A percentile compares a stretch with the other conserved stretches of the same genome.
These are phyloP conservation scores for Penicillium coprophilum DNA, from an alignment of 495 filamentous ascomycete genomes.

Conservation along the genomic window DNA sequence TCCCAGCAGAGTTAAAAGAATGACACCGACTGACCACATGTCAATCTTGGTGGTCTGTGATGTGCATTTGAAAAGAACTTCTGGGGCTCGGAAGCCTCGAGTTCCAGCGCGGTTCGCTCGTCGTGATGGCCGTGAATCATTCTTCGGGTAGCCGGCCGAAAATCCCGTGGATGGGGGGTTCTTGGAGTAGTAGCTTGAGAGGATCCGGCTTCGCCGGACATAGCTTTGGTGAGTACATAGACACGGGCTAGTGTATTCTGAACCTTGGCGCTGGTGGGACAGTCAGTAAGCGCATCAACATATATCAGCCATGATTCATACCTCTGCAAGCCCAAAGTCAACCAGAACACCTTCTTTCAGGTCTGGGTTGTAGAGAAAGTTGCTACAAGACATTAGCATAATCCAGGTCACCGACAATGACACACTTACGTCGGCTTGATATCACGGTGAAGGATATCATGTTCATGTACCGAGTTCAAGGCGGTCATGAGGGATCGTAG, in stretches of 20 bases:
- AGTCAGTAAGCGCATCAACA: constrained; percentile 4
- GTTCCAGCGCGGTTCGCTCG: constrained; percentile 96
- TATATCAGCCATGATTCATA: constrained; percentile 19
- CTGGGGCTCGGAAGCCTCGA: constrained; percentile 90
- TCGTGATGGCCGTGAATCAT: constrained; percentile 80
- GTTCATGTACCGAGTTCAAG: constrained; percentile 75
- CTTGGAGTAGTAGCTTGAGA: constrained; percentile 46
- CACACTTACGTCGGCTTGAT: constrained; percentile 85
- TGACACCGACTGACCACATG: constrained; percentile 94
- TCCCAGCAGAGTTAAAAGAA: constrained; percentile 85
- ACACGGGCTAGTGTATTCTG: constrained; percentile 44
- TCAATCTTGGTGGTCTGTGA: constrained; percentile 95
- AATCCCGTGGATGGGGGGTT: constrained; percentile 39
- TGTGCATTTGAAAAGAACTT: constrained; percentile 97
- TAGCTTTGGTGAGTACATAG: constrained; percentile 41
- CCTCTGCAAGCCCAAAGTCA: constrained; percentile 93
- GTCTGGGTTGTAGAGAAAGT: constrained; percentile 91
- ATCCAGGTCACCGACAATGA: not conserved
- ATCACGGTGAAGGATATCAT: constrained; percentile 87
- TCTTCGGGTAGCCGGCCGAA: constrained; percentile 75
- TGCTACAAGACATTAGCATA: constrained; percentile 45
- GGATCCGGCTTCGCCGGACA: constrained; percentile 39
- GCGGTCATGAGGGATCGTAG: constrained; percentile 86
- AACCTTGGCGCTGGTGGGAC: constrained; percentile 38
- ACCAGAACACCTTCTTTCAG: constrained; percentile 84